Percentiles rank a stretch among this genome's conserved stretches.
Evolutionary conservation across 345 rosid species (phyloP).

Genomic region (Gynandropsis gynandra): DNA sequence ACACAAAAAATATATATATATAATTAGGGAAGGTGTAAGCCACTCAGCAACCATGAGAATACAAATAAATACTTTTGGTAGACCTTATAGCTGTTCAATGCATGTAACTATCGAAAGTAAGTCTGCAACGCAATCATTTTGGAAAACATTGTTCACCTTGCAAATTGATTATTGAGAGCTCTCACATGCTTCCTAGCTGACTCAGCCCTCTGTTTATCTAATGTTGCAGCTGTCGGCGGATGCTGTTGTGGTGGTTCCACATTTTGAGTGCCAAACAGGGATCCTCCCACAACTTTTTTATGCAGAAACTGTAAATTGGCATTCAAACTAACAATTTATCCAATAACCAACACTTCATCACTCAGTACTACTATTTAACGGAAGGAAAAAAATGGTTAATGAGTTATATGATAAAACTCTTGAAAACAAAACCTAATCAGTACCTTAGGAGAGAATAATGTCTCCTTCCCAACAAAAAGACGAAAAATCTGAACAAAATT

Average conservation of each 20-base stretch:
- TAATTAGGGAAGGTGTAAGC: not conserved
- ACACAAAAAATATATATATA: conserved; percentile 14
- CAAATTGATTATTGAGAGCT: conserved; percentile 89
- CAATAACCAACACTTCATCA: not conserved
- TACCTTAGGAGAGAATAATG: too few species aligned
- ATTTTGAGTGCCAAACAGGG: conserved; percentile 44
- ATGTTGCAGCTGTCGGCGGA: conserved; percentile 19
- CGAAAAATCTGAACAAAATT: too few species aligned
- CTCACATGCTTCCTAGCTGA: conserved; percentile 74
- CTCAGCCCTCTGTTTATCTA: conserved; percentile 61
- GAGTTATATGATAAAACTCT: too few species aligned
- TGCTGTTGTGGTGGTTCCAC: conserved; percentile 45
- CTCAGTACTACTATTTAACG: not conserved
- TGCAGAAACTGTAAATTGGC: conserved; percentile 47
- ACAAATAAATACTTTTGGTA: not conserved
- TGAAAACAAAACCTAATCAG: too few species aligned
- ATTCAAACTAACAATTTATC: not conserved
- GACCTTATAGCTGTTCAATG: not conserved
- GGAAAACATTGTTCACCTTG: conserved; percentile 44
- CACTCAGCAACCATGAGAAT: not conserved
- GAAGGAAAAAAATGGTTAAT: not conserved
- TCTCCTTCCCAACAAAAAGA: too few species aligned
- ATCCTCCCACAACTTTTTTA: conserved; percentile 60
- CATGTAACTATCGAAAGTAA: not conserved
- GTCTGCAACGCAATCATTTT: not conserved